Base-by-base conservation (phyloP, 2,329 filamentous ascomycete species). In the Monilinia aucupariae region DNA sequence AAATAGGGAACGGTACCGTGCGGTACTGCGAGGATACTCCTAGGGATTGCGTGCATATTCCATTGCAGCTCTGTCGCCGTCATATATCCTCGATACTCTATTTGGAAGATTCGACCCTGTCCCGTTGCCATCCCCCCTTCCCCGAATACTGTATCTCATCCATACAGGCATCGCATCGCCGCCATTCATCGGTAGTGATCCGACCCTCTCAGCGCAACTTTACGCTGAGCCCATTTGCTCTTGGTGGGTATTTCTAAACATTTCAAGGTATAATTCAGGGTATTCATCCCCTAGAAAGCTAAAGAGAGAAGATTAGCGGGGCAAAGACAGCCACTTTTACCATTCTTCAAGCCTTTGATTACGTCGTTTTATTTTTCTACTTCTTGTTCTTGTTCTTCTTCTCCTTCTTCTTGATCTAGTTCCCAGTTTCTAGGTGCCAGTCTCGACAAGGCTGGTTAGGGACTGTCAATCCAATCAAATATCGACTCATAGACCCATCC, bases 1-100 rank as follows among this genome's bases (percentile, higher is more conserved):
- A 62, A 43, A 55, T 49, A 50, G 52, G 51, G 52, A 58, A 30
- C 27, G 6, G 27, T 30, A 30, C 27, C 27, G 27, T 30, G 27
- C 60, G 60, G 45, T 34, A 62, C 60, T 62, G 32, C 52, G 60
- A 58, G 45, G 52, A 34, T 62, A 62, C 58, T 58, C 60, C 60
- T 62, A 34, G 60, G 34, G 34, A 62, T 62, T 62, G 50, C 60
- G 60, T 62, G 60, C 60, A 62, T 62, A 58, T 62, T 45, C 43
- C 52, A 62, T 62, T 62, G 34, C 60, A 62, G 60, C 60, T 6
- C n/a, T 45, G 52, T 62, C 52, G 34, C 60, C 34, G 9, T 41
- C 37, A 62, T 52, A 41, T 50, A 62, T 39, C 34, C 45, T 62
- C 43, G 52, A 62, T 50, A 62, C 52, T 58, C 30, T 41, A 41